Base-by-base conservation (phyloP, 345 rosid species). In the Physaria fendleri region DNA sequence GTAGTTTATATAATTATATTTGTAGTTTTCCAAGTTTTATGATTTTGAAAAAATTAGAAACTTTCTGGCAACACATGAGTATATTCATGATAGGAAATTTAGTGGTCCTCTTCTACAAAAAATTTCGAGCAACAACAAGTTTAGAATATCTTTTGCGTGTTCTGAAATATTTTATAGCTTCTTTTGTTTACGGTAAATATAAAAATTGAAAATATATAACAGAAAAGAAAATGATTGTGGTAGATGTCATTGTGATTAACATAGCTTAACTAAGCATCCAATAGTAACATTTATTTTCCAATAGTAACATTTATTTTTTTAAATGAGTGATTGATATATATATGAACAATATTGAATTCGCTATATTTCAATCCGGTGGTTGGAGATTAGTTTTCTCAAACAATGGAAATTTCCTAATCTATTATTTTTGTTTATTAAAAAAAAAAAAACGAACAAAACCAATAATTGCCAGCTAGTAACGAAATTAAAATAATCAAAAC, bases 381-480 rank as follows among this genome's bases (percentile, higher is more conserved):
- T 70, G 69, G n/a, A n/a, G n/a, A n/a, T n/a, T n/a, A n/a, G n/a
- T n/a, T n/a, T n/a, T n/a, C n/a, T n/a, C n/a, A n/a, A n/a, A n/a
- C n/a, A n/a, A n/a, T n/a, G n/a, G 74, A 55, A 62, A 55, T 55
- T 60, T 68, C 62, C 32, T 44, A 43, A 15, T 44, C 18, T 6
- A 24, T 51, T 4, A 42, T 43, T 18, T n/a, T 59, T 52, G 6
- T 25, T 21, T 50, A 67, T 32, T 68, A 51, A 24, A 32, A n/a
- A n/a, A n/a, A n/a, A n/a, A n/a, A n/a, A 32, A 48, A 39, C 11
- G 55, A 45, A 56, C 28, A 48, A 56, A 56, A 49, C 65, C 57
- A 70, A 70, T 63, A 63, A 70, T 70, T 63, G 74, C 64, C 74
- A 70, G 69, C 74, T 70, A 70, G 63, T 29, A 13, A 4, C 24